These are phyloP conservation scores for Anisodus acutangulus DNA, from an alignment of 257 asterid species.

Conservation along the genomic window DNA sequence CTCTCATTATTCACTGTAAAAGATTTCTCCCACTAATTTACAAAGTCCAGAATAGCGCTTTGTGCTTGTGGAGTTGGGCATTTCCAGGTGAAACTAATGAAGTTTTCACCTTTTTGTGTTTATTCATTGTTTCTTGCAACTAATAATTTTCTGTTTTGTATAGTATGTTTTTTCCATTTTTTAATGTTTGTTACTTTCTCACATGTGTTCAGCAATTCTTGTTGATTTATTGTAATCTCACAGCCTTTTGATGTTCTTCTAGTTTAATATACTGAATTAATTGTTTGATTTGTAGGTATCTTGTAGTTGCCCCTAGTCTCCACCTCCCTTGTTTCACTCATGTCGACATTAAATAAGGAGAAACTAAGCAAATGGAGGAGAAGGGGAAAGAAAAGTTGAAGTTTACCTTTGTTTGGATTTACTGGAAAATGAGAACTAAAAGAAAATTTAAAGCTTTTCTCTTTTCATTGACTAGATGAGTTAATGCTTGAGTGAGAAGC, in stretches of 20 bases:
- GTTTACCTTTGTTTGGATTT: not conserved
- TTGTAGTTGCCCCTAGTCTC: too few relatives aligned
- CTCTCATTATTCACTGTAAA: not conserved
- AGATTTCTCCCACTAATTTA: not conserved
- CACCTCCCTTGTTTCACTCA: not conserved
- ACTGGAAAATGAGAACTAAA: not conserved
- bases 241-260: not conserved
- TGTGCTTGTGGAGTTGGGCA: not conserved
- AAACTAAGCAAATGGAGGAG: not conserved
- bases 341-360: not conserved
- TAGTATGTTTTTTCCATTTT: not conserved
- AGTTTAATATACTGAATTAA: too few relatives aligned
- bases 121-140: conserved; percentile 13
- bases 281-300: too few relatives aligned
- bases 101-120: not conserved
- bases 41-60: not conserved
- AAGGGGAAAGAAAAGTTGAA: not conserved
- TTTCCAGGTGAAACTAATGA: conserved; percentile 24
- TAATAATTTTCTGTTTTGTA: not conserved
- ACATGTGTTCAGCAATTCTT: not conserved
- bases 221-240: not conserved
- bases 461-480: not conserved
- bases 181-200: not conserved
- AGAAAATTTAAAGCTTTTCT: not conserved
- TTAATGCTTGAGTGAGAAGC: not conserved